A percentile compares a stretch with the other conserved stretches of the same genome.
phyloP scores from a whole-genome alignment of 1,284 basidiomycete genomes.

The Flammula alnicola region DNA sequence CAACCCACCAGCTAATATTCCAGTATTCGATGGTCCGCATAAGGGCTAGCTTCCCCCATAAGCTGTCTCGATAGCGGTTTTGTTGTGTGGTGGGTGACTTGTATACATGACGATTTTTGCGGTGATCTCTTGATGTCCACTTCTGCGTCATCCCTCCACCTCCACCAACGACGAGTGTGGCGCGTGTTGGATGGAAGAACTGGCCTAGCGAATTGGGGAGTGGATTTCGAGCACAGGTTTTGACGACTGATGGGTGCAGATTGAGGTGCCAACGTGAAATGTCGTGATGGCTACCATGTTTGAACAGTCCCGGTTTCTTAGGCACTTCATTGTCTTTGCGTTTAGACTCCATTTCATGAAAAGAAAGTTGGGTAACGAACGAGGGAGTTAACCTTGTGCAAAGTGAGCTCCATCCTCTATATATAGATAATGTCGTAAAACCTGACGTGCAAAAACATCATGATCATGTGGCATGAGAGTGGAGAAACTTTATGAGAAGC shows the following conservation, averaged over 20 bases:
- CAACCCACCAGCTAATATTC: constrained; percentile 40
- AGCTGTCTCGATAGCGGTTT: constrained; percentile 13
- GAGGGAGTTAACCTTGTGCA: too few species aligned
- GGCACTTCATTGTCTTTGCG: too few species aligned
- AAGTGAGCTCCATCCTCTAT: too few species aligned
- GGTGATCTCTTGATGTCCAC: constrained; percentile 33
- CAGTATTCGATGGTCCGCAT: constrained; percentile 34
- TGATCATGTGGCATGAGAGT: too few species aligned
- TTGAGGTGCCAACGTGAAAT: constrained; percentile 27
- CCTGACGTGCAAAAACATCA: too few species aligned
- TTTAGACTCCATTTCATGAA: too few species aligned
- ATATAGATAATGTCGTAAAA: too few species aligned
- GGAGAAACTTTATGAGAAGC: too few species aligned
- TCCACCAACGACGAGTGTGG: constrained; percentile 17
- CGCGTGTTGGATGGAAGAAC: constrained; percentile 32
- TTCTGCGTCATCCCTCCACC: constrained; percentile 12
- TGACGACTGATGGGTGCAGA: constrained; percentile 26
- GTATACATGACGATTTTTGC: constrained; percentile 30
- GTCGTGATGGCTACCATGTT: constrained; percentile 16
- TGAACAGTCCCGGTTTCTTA: constrained; percentile 8
- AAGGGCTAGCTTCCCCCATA: constrained; percentile 16
- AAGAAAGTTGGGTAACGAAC: too few species aligned
- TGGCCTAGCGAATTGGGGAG: constrained; percentile 22
- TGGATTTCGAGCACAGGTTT: constrained; percentile 24
- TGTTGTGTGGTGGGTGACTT: constrained; percentile 17